Evolutionary conservation across 164 flowering plant species (phyloP), one percentile per base, ranked within the genome.

Genomic region (Aristolochia californica): DNA sequence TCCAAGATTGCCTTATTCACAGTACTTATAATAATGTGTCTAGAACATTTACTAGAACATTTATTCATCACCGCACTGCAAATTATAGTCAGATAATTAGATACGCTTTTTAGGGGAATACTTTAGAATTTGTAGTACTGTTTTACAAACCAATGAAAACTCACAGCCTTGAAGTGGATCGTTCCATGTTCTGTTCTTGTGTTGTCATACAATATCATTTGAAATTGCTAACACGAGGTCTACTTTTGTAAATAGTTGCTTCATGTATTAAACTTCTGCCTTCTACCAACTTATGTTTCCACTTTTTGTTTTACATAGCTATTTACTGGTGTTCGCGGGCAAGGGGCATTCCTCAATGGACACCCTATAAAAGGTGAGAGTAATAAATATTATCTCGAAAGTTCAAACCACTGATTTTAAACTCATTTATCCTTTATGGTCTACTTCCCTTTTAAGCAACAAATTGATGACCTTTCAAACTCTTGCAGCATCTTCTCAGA

Each of bases 321-420:
- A 45, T 94, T 85, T 64, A 94, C 97, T 47, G 99, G 80, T 9
- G 62, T 88, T 27, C 80, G 59, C 58, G 99, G 97, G 56, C 70
- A 76, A 72, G 99, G 97, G 55, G 96, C 99, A 61, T 90, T 83
- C 68, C 74, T 87, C 45, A 90, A 90, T 78, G 99, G 95, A 49
- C 77, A 67, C 2, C 87, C 95, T 9, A 87, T 93, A 55, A 84
- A 83, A 75, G 97, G 99, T 85, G 57, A 62, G 56, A 28, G 4
- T 59, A 30, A 22, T 61, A 62, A 38, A 16, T 17, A 34, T 53
- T 18, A 34, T 72, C 27, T 34, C 7, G 10, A 34, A 7, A 34
- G 5, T 12, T 34, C 10, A 34, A 34, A 34, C 10, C 10, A 34
- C 40, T n/a, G n/a, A n/a, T n/a, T n/a, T n/a, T n/a, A n/a, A n/a